Base-by-base conservation (phyloP, 2,329 filamentous ascomycete species). In the Microsporum canis region DNA sequence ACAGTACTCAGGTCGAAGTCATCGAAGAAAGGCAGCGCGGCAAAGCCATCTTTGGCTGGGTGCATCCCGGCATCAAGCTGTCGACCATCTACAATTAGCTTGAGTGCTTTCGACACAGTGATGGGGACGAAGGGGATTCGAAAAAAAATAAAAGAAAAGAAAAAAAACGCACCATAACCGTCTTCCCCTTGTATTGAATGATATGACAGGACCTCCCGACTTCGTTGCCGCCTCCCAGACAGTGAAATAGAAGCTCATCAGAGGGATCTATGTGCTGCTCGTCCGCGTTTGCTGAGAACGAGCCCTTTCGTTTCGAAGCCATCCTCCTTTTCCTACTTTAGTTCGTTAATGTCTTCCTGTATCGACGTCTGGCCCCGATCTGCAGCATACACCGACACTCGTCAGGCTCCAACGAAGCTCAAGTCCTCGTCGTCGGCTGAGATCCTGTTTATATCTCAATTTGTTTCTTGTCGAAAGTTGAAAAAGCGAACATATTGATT, bases 121-220 rank as follows among this genome's bases (percentile, higher is more conserved):
- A 36, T 51, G 29, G 31, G 31, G 17, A 8, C 17, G 17, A 23
- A 3, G 47, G 27, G 39, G 34, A 6, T 38, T 33, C 38, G 1
- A 43, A 43, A n/a, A n/a, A 1, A 14, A 5, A n/a, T n/a, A n/a
- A 43, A 43, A n/a, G 39, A 43, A 1, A 43, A 43, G 12, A 6
- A n/a, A 23, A 43, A 14, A 59, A 29, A 72, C 84, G 67, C 79
- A 95, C 91, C 94, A 99, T 99, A 67, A 99, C 90, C 4, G 92
- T 97, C 76, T 99, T 99, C 64, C 94, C 94, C 77, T 97, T 99
- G 82, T 99, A 99, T 71, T 97, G 91, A 63, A 99, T 86, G 68
- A 99, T 96, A 73, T 99, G 94, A 75, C 94, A 97, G 66, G 94
- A 97, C 66, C 94, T 83, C 60, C 94, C 94, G 64, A 99, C 94